Base-by-base conservation (phyloP, 495 filamentous ascomycete genomes). In the Chaetomidium leptoderma region DNA sequence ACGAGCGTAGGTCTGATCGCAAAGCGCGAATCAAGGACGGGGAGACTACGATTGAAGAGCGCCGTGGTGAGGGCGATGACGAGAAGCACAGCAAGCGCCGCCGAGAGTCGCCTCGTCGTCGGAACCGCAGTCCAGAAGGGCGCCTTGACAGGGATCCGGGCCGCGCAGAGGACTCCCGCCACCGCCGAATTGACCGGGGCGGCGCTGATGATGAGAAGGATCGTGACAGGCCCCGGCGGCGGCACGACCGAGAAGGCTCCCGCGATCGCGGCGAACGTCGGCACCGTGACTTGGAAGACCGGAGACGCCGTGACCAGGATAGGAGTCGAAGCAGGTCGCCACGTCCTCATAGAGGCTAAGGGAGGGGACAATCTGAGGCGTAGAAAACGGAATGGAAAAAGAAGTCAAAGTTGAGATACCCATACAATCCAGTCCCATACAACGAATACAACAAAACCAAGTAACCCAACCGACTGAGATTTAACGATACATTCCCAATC, bases 251-350 rank as follows among this genome's bases (percentile, higher is more conserved):
- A 10, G 68, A 70, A 11, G 45, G n/a, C 7, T 39, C 58, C 4
- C 57, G 60, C 42, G 67, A 63, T 27, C 36, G 48, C 8, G 53
- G 47, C 8, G 55, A 53, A 37, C 54, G 42, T 4, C 49, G 61
- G 9, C 47, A 62, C 14, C 60, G 58, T 1, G 54, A 44, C 11
- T 36, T 35, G 4, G 60, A 62, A 4, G 58, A 65, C 30, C 50
- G 62, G 30, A 57, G 51, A 21, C 61, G 62, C 13, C 46, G 48
- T 13, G 30, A 48, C 16, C 39, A 40, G 16, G 43, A 53, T 6
- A 63, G 57, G 51, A 66, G 57, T 37, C 57, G 66, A 1, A 71
- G 68, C 56, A 53, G 64, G 17, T 69, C 68, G 26, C 66, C 68
- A 8, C 61, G 63, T 4, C n/a, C 40, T 9, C 4, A 21, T 11